These are phyloP conservation scores for Candida dubliniensis DNA, from an alignment of 1,139 yeast genomes.

Conservation along the genomic window DNA sequence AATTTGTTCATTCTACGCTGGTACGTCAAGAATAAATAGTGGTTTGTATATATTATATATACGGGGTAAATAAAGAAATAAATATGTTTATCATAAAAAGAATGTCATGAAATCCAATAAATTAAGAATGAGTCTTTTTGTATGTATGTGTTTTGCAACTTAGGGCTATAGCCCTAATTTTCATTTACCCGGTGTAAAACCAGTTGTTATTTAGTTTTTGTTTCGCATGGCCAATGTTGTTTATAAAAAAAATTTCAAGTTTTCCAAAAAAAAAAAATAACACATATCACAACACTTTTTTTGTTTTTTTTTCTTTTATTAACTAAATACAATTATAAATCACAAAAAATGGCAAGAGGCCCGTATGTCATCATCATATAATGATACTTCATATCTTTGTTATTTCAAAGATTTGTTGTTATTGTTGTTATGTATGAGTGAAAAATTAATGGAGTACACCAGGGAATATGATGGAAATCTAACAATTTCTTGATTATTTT, in stretches of 20 bases:
- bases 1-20: too few species aligned
- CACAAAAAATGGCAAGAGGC: constrained; percentile 21
- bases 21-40: too few species aligned
- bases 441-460: constrained; percentile 14
- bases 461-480: not conserved
- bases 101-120: too few species aligned
- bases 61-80: too few species aligned
- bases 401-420: not conserved
- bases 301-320: constrained; percentile 3
- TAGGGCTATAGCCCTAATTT: constrained; percentile 4
- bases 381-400: constrained; percentile 1
- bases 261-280: not conserved
- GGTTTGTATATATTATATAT: too few species aligned
- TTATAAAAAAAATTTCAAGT: not conserved
- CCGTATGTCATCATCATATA: constrained; percentile 16
- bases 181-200: not conserved
- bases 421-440: constrained; percentile 4
- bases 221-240: not conserved
- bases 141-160: too few species aligned
- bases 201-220: not conserved
- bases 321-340: constrained; percentile 6
- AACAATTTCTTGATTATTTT: not conserved
- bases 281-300: constrained; percentile 5
- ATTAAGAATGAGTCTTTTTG: too few species aligned
- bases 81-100: too few species aligned